Percentiles rank a stretch among this genome's conserved stretches.
These are phyloP conservation scores for Penicillium sp. DNA, from an alignment of 2,329 filamentous ascomycete species.

Conservation along the genomic window DNA sequence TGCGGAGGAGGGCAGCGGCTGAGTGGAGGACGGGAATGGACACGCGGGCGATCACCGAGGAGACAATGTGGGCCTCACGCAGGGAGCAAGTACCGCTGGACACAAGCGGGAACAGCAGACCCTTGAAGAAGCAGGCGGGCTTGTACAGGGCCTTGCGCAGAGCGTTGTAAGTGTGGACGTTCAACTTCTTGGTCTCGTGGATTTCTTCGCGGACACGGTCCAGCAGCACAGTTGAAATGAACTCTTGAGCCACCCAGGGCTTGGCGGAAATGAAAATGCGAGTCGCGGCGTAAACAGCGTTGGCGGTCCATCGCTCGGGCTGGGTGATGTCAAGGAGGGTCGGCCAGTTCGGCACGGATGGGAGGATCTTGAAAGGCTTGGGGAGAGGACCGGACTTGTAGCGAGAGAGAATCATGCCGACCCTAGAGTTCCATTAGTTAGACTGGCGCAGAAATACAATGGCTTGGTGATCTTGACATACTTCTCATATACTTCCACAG, in stretches of 20 bases:
- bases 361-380: slow-evolving; percentile 97
- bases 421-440: slow-evolving; percentile 55
- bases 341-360: slow-evolving; percentile 90
- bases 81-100: slow-evolving; percentile 86
- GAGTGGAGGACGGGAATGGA: slow-evolving; percentile 91
- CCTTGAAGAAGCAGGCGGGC: slow-evolving; percentile 95
- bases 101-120: slow-evolving; percentile 88
- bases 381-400: slow-evolving; percentile 97
- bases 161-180: slow-evolving; percentile 92
- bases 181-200: slow-evolving; percentile 90
- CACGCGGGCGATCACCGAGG: slow-evolving; percentile 81
- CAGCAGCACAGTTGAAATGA: slow-evolving; percentile 84
- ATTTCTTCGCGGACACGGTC: slow-evolving; percentile 94
- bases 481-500: slow-evolving; percentile 93
- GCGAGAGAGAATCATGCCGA: slow-evolving; percentile 84
- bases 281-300: slow-evolving; percentile 86
- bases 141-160: slow-evolving; percentile 94
- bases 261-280: slow-evolving; percentile 89
- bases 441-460: slow-evolving; percentile 7
- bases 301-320: slow-evolving; percentile 77
- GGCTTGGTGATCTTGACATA: slow-evolving; percentile 46
- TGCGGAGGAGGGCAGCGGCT: slow-evolving; percentile 84
- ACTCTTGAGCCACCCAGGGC: slow-evolving; percentile 78
- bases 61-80: slow-evolving; percentile 89
- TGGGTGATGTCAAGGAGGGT: slow-evolving; percentile 83